These are phyloP conservation scores for Termitomyces sp. DNA, from an alignment of 768 basidiomycete genomes.

Conservation along the genomic window DNA sequence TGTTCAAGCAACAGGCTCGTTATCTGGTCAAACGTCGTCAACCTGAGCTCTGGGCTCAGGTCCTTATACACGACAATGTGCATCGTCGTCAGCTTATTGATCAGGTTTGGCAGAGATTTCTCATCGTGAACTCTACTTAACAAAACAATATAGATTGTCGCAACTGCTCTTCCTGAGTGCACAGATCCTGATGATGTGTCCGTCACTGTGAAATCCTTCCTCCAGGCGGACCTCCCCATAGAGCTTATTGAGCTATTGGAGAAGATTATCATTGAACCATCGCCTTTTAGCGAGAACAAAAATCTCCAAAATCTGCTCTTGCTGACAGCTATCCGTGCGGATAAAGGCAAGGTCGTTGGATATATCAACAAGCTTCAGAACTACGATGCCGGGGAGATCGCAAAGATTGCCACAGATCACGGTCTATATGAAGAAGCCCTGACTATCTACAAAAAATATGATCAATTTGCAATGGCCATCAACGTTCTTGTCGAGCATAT, in stretches of 20 bases:
- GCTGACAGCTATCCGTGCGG: conserved; percentile 93
- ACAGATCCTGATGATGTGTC: conserved; percentile 99
- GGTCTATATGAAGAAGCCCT: conserved; percentile 94
- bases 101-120: conserved; percentile 45
- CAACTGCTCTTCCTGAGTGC: conserved; percentile 93
- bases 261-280: conserved; percentile 97
- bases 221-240: conserved; percentile 92
- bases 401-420: conserved; percentile 94
- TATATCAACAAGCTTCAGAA: conserved; percentile 98
- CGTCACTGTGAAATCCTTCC: conserved; percentile 96
- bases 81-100: conserved; percentile 93
- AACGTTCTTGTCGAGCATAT: conserved; percentile 98
- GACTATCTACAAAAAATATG: conserved; percentile 96
- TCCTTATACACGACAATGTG: conserved; percentile 82
- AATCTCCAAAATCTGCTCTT: conserved; percentile 94
- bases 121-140: neutral
- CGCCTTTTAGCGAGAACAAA: conserved; percentile 96
- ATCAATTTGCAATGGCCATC: conserved; percentile 93
- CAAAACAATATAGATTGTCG: conserved; percentile 61
- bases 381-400: conserved; percentile 92
- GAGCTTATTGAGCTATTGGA: conserved; percentile 96
- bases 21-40: conserved; percentile 96
- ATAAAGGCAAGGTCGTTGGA: conserved; percentile 96
- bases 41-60: conserved; percentile 94
- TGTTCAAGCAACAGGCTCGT: conserved; percentile 99